phyloP scores from a whole-genome alignment of 306 rosid species.

The Cicer pinnatifidum region DNA sequence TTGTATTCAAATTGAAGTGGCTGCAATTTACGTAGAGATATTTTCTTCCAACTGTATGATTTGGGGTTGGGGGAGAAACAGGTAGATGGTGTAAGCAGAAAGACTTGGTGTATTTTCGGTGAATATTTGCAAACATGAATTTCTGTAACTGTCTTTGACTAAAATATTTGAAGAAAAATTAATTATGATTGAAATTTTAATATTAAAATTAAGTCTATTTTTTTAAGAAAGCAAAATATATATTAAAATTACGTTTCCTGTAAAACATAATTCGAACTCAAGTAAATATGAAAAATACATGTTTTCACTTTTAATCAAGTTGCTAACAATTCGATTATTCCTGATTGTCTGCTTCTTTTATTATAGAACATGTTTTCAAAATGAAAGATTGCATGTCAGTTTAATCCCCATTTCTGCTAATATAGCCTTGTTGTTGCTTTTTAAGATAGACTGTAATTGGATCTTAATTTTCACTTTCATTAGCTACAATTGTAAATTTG shows the following conservation, averaged over 20 bases:
- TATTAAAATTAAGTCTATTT: not conserved
- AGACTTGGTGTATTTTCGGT: too few relatives aligned
- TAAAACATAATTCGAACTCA: slow-evolving; percentile 2
- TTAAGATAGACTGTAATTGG: not conserved
- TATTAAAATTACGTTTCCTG: not conserved
- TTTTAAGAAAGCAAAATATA: too few relatives aligned
- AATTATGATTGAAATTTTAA: not conserved
- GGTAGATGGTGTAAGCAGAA: too few relatives aligned
- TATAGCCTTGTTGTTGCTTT: not conserved
- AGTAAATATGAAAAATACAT: not conserved
- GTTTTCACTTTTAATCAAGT: slow-evolving; percentile 1
- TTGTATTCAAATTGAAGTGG: not conserved
- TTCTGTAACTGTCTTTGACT: not conserved
- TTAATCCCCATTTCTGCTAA: slow-evolving; percentile 15
- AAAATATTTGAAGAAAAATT: not conserved
- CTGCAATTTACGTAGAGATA: too few relatives aligned
- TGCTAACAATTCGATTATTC: not conserved
- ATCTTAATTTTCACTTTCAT: slow-evolving; percentile 3
- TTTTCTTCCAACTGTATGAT: too few relatives aligned
- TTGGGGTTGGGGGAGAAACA: too few relatives aligned
- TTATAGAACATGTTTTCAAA: not conserved
- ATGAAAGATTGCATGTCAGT: slow-evolving; percentile 4
- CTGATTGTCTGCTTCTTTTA: not conserved
- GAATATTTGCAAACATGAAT: not conserved
- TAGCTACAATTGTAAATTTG: not conserved